phyloP scores from a whole-genome alignment of 2,329 filamentous ascomycete species.

The Colletotrichum sansevieriae region DNA sequence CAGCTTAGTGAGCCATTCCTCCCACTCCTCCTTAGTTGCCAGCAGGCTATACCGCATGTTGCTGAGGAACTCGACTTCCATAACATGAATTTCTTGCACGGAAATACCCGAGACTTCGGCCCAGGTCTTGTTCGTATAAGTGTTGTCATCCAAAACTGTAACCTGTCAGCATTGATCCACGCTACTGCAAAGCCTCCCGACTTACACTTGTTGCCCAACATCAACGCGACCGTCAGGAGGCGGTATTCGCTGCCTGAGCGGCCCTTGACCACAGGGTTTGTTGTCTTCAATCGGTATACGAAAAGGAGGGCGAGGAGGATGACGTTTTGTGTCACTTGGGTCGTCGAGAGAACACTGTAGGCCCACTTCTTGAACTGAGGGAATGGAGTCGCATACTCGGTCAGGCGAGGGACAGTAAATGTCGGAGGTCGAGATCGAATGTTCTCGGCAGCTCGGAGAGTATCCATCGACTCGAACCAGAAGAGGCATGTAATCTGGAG shows the following conservation, averaged over 20 bases:
- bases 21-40: constrained; percentile 88
- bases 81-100: constrained; percentile 95
- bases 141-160: constrained; percentile 95
- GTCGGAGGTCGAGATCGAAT: constrained; percentile 58
- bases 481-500: constrained; percentile 91
- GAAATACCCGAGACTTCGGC: constrained; percentile 96
- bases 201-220: constrained; percentile 97
- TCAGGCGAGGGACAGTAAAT: constrained; percentile 65
- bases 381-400: constrained; percentile 79
- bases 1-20: constrained; percentile 86
- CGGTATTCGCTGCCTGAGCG: constrained; percentile 94
- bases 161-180: constrained; percentile 2
- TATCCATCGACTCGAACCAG: constrained; percentile 94
- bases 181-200: constrained; percentile 33
- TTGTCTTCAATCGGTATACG: constrained; percentile 91
- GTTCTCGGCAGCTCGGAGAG: constrained; percentile 80
- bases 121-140: constrained; percentile 99
- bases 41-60: constrained; percentile 97
- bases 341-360: constrained; percentile 88
- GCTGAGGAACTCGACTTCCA: constrained; percentile 99
- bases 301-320: constrained; percentile 91
- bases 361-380: constrained; percentile 95
- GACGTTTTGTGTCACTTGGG: constrained; percentile 96
- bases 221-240: constrained; percentile 91
- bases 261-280: constrained; percentile 89